These are phyloP conservation scores for Kluyveromyces nonfermentans DNA, from an alignment of 805 yeast genomes.

Conservation along the genomic window DNA sequence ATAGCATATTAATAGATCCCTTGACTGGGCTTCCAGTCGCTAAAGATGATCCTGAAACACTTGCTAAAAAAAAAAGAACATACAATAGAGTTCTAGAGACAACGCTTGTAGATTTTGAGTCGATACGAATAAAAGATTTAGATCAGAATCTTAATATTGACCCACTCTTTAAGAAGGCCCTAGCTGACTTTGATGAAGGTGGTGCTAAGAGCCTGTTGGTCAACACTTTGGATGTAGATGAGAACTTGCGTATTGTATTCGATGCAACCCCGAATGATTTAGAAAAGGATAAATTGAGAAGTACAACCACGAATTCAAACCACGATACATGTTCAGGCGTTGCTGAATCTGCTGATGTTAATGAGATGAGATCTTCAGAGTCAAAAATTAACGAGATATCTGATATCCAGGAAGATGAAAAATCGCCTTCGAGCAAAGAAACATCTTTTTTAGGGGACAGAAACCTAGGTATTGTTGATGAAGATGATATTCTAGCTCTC, in stretches of 20 bases:
- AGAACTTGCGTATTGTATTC: constrained; percentile 48
- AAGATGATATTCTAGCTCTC: constrained; percentile 25
- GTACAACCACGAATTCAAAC: background rate
- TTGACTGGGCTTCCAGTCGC: constrained; percentile 27
- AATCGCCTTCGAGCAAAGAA: background rate
- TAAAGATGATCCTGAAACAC: constrained; percentile 20
- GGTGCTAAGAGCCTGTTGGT: constrained; percentile 64
- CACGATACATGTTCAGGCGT: background rate
- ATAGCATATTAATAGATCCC: constrained; percentile 26
- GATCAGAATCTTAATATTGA: constrained; percentile 62
- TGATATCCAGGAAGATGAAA: background rate
- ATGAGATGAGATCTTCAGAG: background rate
- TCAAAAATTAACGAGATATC: background rate
- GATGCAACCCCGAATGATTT: constrained; percentile 39
- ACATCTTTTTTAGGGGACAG: background rate
- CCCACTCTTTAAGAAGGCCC: constrained; percentile 64
- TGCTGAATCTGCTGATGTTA: constrained; percentile 6
- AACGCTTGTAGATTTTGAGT: constrained; percentile 43
- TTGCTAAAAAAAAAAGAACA: constrained; percentile 18
- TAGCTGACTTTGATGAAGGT: constrained; percentile 75
- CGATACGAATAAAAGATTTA: constrained; percentile 42
- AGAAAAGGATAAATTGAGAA: constrained; percentile 5
- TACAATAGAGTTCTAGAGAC: constrained; percentile 30
- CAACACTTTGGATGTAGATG: constrained; percentile 50
- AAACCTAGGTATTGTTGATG: constrained; percentile 8